Evolutionary conservation across 2,329 filamentous ascomycete genomes (phyloP).

Genomic region (Monilinia fructigena): DNA sequence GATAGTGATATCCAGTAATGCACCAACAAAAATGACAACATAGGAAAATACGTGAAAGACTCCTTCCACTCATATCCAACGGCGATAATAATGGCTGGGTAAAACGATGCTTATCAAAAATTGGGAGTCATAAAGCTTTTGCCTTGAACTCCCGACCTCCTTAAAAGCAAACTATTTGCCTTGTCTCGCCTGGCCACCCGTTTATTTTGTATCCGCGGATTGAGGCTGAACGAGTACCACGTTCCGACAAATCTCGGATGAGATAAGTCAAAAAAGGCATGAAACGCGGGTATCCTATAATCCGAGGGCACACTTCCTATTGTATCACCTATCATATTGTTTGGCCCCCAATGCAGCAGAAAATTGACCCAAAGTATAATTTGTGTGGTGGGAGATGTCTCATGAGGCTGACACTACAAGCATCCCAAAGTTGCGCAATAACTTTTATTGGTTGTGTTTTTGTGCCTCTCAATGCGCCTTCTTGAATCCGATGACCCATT

Average conservation of each 20-base stretch:
- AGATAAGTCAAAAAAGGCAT: constrained; percentile 15
- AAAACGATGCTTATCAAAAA: background rate
- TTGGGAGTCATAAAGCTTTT: background rate
- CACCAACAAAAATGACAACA: background rate
- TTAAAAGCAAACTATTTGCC: constrained; percentile 2
- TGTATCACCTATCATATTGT: constrained; percentile 15
- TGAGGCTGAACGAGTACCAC: constrained; percentile 15
- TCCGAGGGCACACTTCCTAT: background rate
- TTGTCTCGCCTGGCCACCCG: constrained; percentile 8
- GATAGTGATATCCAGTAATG: constrained; percentile 1
- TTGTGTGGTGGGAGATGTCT: constrained; percentile 16
- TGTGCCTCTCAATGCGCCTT: constrained; percentile 15
- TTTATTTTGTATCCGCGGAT: constrained; percentile 17
- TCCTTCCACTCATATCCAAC: background rate
- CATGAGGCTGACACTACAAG: constrained; percentile 17
- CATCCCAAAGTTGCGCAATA: constrained; percentile 18
- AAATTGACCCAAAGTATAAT: constrained; percentile 1
- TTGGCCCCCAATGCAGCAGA: constrained; percentile 4
- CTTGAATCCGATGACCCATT: constrained; percentile 19
- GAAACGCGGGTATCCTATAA: constrained; percentile 16
- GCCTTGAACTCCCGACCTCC: background rate
- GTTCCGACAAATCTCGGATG: constrained; percentile 9
- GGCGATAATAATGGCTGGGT: background rate
- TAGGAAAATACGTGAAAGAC: constrained; percentile 10
- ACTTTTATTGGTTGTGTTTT: constrained; percentile 11